Evolutionary conservation across 148 eudicot genomes (phyloP).

Genomic region (Chenopodium berlandieri): DNA sequence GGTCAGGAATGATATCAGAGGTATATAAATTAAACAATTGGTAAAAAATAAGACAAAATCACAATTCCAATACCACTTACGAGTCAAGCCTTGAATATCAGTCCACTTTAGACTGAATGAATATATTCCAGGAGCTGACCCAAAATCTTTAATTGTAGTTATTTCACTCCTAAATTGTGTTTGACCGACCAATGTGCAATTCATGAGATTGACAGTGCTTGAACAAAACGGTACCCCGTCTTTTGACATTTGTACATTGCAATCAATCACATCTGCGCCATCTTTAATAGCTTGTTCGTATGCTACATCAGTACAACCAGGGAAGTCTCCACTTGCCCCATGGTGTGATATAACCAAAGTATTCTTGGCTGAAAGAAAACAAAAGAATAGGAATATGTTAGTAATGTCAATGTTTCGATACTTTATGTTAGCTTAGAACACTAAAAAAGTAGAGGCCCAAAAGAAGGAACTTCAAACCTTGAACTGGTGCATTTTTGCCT

Average conservation of each 20-base stretch:
- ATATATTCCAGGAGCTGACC: constrained; percentile 51
- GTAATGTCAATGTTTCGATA: background rate
- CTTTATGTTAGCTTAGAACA: background rate
- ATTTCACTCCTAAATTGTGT: constrained; percentile 40
- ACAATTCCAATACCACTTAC: constrained; percentile 42
- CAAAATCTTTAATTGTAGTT: constrained; percentile 45
- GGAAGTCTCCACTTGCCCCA: constrained; percentile 93
- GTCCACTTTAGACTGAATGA: constrained; percentile 72
- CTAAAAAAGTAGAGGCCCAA: background rate
- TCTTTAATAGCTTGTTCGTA: constrained; percentile 67
- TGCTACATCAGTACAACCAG: constrained; percentile 81
- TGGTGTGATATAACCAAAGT: constrained; percentile 62
- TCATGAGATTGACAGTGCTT: constrained; percentile 64
- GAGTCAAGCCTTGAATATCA: constrained; percentile 58
- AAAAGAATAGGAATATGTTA: background rate
- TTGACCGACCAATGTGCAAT: constrained; percentile 50
- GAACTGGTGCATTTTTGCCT: constrained; percentile 37
- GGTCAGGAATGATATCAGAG: background rate
- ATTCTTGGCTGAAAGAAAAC: constrained; percentile 49
- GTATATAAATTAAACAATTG: background rate
- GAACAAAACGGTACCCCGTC: constrained; percentile 89
- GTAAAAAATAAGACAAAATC: background rate
- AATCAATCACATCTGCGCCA: constrained; percentile 84
- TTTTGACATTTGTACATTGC: constrained; percentile 80
- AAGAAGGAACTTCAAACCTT: constrained; percentile 42